Evolutionary conservation across 139 green algal species (phyloP).

Genomic region (Chlamydomonas sphaeroides): DNA sequence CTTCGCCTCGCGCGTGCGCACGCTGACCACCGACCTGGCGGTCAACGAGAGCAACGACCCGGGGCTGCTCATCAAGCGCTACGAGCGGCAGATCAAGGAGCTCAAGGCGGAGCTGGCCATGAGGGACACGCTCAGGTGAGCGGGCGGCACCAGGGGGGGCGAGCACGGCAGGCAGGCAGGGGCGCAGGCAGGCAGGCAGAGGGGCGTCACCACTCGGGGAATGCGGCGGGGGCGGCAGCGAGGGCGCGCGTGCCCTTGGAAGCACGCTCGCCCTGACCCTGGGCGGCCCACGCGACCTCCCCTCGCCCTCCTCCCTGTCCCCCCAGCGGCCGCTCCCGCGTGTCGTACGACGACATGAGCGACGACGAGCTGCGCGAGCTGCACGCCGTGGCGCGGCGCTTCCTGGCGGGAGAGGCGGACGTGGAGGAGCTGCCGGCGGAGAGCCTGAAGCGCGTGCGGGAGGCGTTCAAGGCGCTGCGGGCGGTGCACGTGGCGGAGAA

Average conservation of each 20-base stretch:
- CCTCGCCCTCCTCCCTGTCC: not conserved
- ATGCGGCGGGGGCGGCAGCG: too few relatives aligned
- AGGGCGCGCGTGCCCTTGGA: too few relatives aligned
- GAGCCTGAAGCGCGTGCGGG: constrained; percentile 73
- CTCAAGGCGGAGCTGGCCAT: constrained; percentile 89
- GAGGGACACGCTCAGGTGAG: constrained; percentile 76
- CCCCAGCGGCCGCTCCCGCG: constrained; percentile 54
- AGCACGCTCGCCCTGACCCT: too few relatives aligned
- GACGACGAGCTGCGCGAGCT: constrained; percentile 74
- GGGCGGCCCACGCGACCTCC: not conserved
- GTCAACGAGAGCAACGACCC: constrained; percentile 81
- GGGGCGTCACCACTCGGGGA: too few relatives aligned
- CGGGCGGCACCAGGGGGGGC: not conserved
- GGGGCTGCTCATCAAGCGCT: constrained; percentile 62
- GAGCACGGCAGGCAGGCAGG: not conserved
- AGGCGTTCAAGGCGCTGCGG: constrained; percentile 71
- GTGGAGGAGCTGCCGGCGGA: constrained; percentile 70
- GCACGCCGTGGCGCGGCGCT: constrained; percentile 50
- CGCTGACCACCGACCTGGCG: constrained; percentile 63
- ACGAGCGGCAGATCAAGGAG: constrained; percentile 83
- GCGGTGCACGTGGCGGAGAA: constrained; percentile 33
- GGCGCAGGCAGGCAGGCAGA: not conserved
- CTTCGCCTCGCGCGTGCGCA: constrained; percentile 70
- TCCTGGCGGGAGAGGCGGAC: constrained; percentile 53
- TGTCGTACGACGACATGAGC: constrained; percentile 76